Evolutionary conservation across 352 stramenopile genomes (phyloP), one percentile per base, ranked within the genome.

Genomic region (Chrysophaeum taylorii): DNA sequence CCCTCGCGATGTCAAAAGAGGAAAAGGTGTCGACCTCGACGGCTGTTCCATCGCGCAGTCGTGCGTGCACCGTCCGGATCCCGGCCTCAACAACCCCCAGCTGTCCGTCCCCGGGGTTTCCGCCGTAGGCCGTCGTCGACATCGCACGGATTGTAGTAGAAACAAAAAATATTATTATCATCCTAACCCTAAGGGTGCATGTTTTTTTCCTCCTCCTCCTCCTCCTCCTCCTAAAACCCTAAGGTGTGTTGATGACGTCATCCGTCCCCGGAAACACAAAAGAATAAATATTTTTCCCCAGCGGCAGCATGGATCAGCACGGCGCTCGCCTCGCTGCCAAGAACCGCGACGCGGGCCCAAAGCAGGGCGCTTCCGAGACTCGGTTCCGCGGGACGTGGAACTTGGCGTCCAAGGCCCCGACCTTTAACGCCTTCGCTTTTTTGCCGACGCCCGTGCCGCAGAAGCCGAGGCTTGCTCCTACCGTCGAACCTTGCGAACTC

Each of bases 21-120:
- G 73, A 48, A 64, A 77, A 83, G 25, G 75, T 71, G 53, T 72
- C 74, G 1, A 83, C 71, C 78, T 83, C 54, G 18, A 83, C 78
- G 0, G n/a, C 35, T 31, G 62, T 63, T 64, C 73, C 77, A 64
- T 79, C 63, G 37, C 64, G 62, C n/a, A 79, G 64, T 33, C 60
- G 77, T 18, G 72, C 74, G 61, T 71, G 18, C 21, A 73, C 70
- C 0, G 77, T 75, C 41, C 80, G 37, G 33, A 74, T 70, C 50
- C 50, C 25, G 2, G 79, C 50, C 43, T 74, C 38, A 42, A 71
- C 64, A 27, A 67, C 37, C 27, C 75, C 75, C 9, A 66, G 52
- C 42, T 73, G 78, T 29, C 77, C 77, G 60, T 80, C 75, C 25
- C 74, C 66, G 14, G 70, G 63, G 43, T 69, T 62, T 5, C 77